Base-by-base conservation (phyloP, 2,329 filamentous ascomycete genomes). In the Nemania serpens region DNA sequence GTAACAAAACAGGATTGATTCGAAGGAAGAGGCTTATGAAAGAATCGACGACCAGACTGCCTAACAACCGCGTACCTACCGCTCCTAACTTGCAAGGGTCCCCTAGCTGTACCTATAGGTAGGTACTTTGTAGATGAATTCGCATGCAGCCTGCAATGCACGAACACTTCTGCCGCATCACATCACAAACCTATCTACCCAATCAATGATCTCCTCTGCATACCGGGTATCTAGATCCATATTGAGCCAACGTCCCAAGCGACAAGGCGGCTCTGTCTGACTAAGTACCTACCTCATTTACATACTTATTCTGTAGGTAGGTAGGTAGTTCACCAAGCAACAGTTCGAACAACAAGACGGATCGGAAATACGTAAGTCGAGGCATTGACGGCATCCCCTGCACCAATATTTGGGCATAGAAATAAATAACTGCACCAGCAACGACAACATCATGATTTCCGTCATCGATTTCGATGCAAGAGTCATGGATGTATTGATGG, bases 121-220 rank as follows among this genome's bases (percentile, higher is more conserved):
- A 33, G n/a, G 20, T 54, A 43, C 20, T 39, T 29, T 18, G 10
- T 17, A 43, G 18, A 51, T 54, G 37, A 17, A 56, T 39, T 46
- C 50, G 45, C 39, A 60, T 55, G 51, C 45, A 17, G 39, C 9
- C 51, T 55, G 45, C 46, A 39, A 60, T 56, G 51, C 58, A 52
- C 51, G 15, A 50, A 36, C 37, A 17, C 13, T 22, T 55, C 46
- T 46, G 46, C 55, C 57, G 55, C 58, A 60, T 56, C 52, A 51
- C 51, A 47, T 15, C 52, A 29, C 25, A 39, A 15, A 47, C 15
- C 52, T 12, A 29, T 10, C 33, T 5, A 20, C 22, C 55, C 55
- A 58, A 52, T 58, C 55, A 45, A 18, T 45, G n/a, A 17, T n/a
- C 3, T 41, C 15, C n/a, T n/a, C 22, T 29, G 25, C 25, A 29